Percentiles rank a stretch among this genome's conserved stretches.
Evolutionary conservation across 169 alveolate species (phyloP).

Genomic region (Cryptosporidium bovis): DNA sequence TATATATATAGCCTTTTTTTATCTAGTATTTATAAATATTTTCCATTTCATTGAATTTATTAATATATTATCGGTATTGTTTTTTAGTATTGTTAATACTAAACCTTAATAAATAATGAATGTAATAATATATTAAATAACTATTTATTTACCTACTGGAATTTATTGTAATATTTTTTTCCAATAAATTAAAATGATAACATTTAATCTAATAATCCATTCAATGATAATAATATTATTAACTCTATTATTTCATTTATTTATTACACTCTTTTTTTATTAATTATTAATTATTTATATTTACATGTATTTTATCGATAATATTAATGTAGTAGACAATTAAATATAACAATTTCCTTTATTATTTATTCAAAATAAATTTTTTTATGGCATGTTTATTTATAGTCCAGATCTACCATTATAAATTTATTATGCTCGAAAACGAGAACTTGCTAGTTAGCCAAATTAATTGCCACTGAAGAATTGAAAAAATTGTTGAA

Average conservation of each 20-base stretch:
- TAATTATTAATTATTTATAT: background rate
- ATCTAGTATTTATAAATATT: background rate
- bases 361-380: constrained; percentile 2
- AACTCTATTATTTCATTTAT: too few species aligned
- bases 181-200: too few species aligned
- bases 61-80: too few species aligned
- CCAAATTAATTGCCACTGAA: constrained; percentile 61
- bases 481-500: constrained; percentile 46
- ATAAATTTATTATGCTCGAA: constrained; percentile 62
- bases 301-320: background rate
- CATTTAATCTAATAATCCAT: too few species aligned
- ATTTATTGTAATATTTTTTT: too few species aligned
- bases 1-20: background rate
- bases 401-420: constrained; percentile 71
- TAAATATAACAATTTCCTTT: background rate
- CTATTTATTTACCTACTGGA: too few species aligned
- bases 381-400: constrained; percentile 23
- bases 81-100: background rate
- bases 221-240: too few species aligned
- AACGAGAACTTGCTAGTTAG: constrained; percentile 51
- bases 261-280: background rate
- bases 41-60: too few species aligned
- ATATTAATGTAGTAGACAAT: background rate
- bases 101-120: background rate
- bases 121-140: background rate